Conservation (phyloP, 345 rosid species). For the Iberis pinnata region DNA sequence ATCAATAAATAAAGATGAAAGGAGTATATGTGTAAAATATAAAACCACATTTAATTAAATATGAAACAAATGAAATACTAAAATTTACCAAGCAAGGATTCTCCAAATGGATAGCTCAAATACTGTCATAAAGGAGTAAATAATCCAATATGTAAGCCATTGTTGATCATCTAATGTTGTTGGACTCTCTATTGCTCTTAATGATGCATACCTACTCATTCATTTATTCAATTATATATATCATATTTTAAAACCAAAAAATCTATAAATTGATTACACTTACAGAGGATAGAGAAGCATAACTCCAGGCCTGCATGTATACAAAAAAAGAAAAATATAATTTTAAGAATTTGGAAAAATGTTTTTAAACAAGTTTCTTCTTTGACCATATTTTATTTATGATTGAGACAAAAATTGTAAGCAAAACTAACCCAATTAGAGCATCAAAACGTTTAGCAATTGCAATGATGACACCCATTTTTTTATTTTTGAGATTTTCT, state of each 20-base stretch:
- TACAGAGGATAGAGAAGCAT: conserved; percentile 92
- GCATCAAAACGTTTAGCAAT: conserved; percentile 59
- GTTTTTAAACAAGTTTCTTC: too few species aligned
- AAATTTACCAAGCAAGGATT: conserved; percentile 80
- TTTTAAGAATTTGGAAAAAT: not conserved
- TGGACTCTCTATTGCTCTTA: conserved; percentile 89
- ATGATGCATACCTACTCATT: conserved; percentile 68
- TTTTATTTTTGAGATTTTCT: not conserved
- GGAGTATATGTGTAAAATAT: too few species aligned
- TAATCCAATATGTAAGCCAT: not conserved
- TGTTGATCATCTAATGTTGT: conserved; percentile 78
- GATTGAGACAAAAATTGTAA: not conserved
- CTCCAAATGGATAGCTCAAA: conserved; percentile 65
- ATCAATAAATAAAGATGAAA: too few species aligned
- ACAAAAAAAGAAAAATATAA: not conserved
- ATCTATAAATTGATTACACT: conserved; percentile 23
- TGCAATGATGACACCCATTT: conserved; percentile 50
- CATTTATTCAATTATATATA: not conserved
- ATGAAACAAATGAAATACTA: too few species aligned
- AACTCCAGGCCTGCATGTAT: conserved; percentile 60
- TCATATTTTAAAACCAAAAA: not conserved
- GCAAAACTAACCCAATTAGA: conserved; percentile 45
- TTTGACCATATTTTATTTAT: too few species aligned
- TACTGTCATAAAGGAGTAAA: conserved; percentile 16
- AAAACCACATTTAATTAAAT: too few species aligned